Evolutionary conservation across 108 stramenopile genomes (phyloP).

Genomic region (Stephanodiscus minutulus): DNA sequence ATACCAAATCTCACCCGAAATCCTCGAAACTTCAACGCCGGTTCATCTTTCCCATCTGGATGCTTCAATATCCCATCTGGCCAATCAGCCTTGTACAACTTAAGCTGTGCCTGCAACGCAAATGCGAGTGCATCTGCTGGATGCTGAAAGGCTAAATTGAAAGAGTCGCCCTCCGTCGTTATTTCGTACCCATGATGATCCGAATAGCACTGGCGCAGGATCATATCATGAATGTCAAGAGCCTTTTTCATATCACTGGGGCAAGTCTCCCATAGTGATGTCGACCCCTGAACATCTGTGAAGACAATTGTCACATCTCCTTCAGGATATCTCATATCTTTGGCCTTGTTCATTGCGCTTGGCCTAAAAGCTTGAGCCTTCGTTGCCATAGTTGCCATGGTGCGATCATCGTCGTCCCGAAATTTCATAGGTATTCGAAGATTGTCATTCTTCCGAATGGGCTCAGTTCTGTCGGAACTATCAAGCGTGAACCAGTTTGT

Average conservation of each 20-base stretch:
- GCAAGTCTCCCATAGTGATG: slow-evolving; percentile 48
- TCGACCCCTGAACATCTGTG: slow-evolving; percentile 50
- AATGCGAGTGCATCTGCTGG: slow-evolving; percentile 46
- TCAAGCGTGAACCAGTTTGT: neutral
- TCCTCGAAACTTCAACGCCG: slow-evolving; percentile 29
- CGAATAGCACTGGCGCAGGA: slow-evolving; percentile 31
- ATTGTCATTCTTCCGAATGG: neutral
- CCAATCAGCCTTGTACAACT: slow-evolving; percentile 42
- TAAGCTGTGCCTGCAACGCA: slow-evolving; percentile 32
- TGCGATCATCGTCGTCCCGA: slow-evolving; percentile 1
- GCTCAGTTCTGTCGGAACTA: neutral
- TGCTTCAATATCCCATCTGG: slow-evolving; percentile 34
- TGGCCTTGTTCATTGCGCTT: neutral
- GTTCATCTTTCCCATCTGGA: slow-evolving; percentile 32
- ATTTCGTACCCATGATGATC: slow-evolving; percentile 46
- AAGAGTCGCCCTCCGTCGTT: slow-evolving; percentile 37
- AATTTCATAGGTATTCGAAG: neutral
- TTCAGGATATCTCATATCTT: neutral
- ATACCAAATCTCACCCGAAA: slow-evolving; percentile 34
- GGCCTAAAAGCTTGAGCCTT: slow-evolving; percentile 1
- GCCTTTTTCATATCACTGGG: slow-evolving; percentile 43
- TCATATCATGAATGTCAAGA: slow-evolving; percentile 38
- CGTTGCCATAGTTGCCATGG: slow-evolving; percentile 7
- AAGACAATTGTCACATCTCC: slow-evolving; percentile 8
- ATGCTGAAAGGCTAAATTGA: slow-evolving; percentile 43